Evolutionary conservation across 2,329 filamentous ascomycete species (phyloP), one percentile per base, ranked within the genome.

Genomic region (Aspergillus pseudoglaucus): DNA sequence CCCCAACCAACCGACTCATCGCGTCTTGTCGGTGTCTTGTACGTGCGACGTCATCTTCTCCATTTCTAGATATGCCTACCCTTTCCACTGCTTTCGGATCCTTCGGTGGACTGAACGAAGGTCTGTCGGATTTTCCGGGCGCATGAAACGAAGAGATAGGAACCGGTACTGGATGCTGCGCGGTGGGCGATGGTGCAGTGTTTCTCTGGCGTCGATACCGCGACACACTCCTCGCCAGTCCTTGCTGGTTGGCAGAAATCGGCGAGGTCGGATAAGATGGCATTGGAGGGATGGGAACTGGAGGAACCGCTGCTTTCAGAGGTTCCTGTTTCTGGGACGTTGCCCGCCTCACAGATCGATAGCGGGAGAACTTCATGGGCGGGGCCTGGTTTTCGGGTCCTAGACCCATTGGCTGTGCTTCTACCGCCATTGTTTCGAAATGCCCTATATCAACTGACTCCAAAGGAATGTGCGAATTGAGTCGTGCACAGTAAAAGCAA

Each of bases 301-400:
- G 22, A 15, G 39, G 40, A 12, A 42, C 23, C 23, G 49, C 43
- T 25, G 50, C 40, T 41, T 50, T 41, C 22, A 51, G 45, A 20
- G 53, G 59, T 49, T 69, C 50, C 43, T 59, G 61, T 46, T 70
- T 65, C 18, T 68, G 57, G 15, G 63, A 57, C 18, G 63, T 61
- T 9, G 67, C 68, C 52, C 72, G 72, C 49, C 80, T 69, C 47
- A 82, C 77, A 25, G 78, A 80, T 53, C 79, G 72, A 64, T 83
- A 83, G 38, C 80, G 74, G 47, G 78, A 78, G 60, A 79, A 75
- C 59, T 78, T 81, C 45, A 64, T 60, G 25, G 61, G 61, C 18
- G 41, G 51, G 18, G 33, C 50, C 42, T 44, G 53, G 42, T 43
- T 27, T 7, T 14, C 14, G 22, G 17, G 7, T 39, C 18, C 37